Base-by-base conservation (phyloP, 1,284 basidiomycete genomes). In the Boletus nobilissimus region DNA sequence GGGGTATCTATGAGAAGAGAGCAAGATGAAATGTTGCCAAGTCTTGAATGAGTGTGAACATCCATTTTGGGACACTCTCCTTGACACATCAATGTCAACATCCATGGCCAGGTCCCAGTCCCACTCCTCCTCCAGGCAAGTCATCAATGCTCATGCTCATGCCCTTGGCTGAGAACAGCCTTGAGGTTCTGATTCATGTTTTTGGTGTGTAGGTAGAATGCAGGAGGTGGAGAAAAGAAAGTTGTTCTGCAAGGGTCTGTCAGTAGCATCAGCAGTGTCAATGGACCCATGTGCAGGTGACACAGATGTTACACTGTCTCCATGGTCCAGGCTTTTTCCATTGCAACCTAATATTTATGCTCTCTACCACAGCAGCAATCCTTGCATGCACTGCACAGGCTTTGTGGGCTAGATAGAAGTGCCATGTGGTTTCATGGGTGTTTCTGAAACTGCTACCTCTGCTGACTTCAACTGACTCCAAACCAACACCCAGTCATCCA, bases 151-250 rank as follows among this genome's bases (percentile, higher is more conserved):
- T 75, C 74, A 14, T 70, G 87, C 72, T 62, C 94, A 19, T 94
- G 90, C 82, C 96, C 95, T 78, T 94, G 93, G 5, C 90, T 89
- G 22, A 96, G 88, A 3, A 96, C 92, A 5, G 92, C 89, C 85
- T 96, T 96, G 80, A 95, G 83, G 80, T 94, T 95, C 88, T 94
- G 88, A 78, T 91, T 93, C 16, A 89, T 82, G 80, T 94, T 94
- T 87, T 94, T 95, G 8, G 88, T 89, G 81, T 94, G 94, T 1
- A 91, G 89, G 80, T 93, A 0, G 94, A 93, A 2, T 93, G 89
- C 1, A 93, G 91, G 51, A 86, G 85, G 76, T 94, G 89, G 5
- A 94, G 87, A 81, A 93, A 94, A 1, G 95, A 95, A 14, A 95
- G 34, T 26, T 63, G 62, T 38, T 63, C 62, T 13, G 62, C 36